These are phyloP conservation scores for Conringia planisiliqua DNA, from an alignment of 345 rosid genomes.

Conservation along the genomic window DNA sequence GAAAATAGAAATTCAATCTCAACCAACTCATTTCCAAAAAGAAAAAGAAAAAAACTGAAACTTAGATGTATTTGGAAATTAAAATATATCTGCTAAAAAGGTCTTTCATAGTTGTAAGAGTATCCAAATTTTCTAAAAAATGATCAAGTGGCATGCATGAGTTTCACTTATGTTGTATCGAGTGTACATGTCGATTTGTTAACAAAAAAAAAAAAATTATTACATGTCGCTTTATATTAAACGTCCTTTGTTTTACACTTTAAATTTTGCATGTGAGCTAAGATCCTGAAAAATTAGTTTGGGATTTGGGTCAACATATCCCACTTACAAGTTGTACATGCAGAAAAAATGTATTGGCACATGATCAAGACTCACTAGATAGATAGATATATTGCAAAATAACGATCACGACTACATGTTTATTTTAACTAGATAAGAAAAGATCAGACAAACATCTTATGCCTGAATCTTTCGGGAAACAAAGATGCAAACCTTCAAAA, in stretches of 20 bases:
- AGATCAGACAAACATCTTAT: conserved; percentile 2
- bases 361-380: background rate
- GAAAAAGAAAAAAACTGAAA: background rate
- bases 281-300: background rate
- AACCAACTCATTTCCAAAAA: background rate
- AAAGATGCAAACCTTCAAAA: background rate
- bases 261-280: background rate
- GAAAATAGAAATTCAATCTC: background rate
- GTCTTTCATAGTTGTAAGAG: background rate
- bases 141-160: background rate
- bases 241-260: background rate
- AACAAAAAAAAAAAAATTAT: background rate
- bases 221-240: background rate
- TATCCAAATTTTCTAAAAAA: background rate
- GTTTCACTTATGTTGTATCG: background rate
- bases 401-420: background rate
- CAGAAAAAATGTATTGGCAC: background rate
- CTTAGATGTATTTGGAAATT: background rate
- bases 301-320: background rate
- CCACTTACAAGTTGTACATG: background rate
- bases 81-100: background rate
- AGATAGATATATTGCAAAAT: background rate
- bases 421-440: background rate
- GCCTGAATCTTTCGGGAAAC: background rate
- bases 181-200: background rate